Conservation (phyloP, 805 yeast genomes). For the Saturnispora kantuleensis region DNA sequence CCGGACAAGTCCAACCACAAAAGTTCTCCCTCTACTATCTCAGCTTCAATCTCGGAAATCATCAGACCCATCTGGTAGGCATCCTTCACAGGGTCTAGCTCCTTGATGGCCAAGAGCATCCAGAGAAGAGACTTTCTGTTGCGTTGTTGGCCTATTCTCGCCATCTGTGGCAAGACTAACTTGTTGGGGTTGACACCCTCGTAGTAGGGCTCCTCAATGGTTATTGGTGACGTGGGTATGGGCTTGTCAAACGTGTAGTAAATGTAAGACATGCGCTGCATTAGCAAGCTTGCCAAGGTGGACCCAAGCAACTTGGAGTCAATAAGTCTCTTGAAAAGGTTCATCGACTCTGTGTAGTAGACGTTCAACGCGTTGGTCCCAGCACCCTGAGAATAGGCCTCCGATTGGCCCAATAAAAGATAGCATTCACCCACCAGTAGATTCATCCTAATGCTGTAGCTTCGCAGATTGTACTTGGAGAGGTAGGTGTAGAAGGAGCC, state of each 20-base stretch:
- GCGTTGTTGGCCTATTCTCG: slow-evolving; percentile 47
- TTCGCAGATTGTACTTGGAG: slow-evolving; percentile 58
- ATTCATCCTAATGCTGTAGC: slow-evolving; percentile 61
- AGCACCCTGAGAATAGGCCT: slow-evolving; percentile 8
- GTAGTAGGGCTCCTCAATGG: slow-evolving; percentile 14
- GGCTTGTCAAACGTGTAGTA: slow-evolving; percentile 22
- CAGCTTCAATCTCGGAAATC: slow-evolving; percentile 18
- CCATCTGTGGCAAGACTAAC: slow-evolving; percentile 28
- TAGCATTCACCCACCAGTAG: slow-evolving; percentile 65
- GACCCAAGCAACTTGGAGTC: slow-evolving; percentile 37
- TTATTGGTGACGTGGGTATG: neutral
- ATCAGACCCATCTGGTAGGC: slow-evolving; percentile 21
- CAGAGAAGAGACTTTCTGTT: slow-evolving; percentile 69
- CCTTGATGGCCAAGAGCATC: slow-evolving; percentile 62
- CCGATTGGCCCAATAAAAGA: slow-evolving; percentile 30
- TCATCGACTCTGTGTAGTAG: slow-evolving; percentile 38
- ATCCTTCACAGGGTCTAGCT: slow-evolving; percentile 40
- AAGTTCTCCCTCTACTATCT: slow-evolving; percentile 1
- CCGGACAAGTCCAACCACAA: slow-evolving; percentile 22
- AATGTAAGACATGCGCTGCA: slow-evolving; percentile 30
- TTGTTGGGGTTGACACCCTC: slow-evolving; percentile 29
- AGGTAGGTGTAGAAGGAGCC: slow-evolving; percentile 65
- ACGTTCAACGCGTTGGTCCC: slow-evolving; percentile 20
- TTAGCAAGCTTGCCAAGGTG: slow-evolving; percentile 30
- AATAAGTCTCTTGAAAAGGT: slow-evolving; percentile 33